Evolutionary conservation across 1,284 basidiomycete genomes (phyloP), one percentile per base, ranked within the genome.

Genomic region (Athelia psychrophila): DNA sequence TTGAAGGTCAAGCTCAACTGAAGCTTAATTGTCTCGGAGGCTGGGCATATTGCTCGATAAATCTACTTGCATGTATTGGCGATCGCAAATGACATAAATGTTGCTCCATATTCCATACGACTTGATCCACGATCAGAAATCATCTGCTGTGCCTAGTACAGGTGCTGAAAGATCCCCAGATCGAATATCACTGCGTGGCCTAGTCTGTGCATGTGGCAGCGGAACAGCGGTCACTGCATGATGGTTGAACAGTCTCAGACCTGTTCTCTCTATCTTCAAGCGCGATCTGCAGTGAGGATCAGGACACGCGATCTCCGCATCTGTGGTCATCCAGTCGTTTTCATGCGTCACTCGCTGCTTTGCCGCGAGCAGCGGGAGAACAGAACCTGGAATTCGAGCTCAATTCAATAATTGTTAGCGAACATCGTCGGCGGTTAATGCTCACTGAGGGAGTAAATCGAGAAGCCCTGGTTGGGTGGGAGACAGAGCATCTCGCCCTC

Each of bases 271-370:
- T 25, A 86, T 82, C 54, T 64, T 75, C 60, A 85, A 58, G n/a
- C 71, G 69, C 2, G 82, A 83, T 30, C 72, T 75, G 63, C 84
- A 86, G 53, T 81, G 66, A 1, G 83, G 83, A 60, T 86, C 83
- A 0, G 83, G 84, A 59, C 83, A 86, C 0, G 81, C 83, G 19
- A 86, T 66, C 55, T 84, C 78, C 1, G 73, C 74, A 56, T 86
- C 84, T 1, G 81, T 82, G 3, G 80, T 69, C 78, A 87, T 85
- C 83, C 84, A 86, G 61, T 86, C 84, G 52, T 80, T 76, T 1
- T 68, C 57, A 48, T 81, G 65, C 1, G 76, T 78, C 19, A 67
- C 65, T 2, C 83, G 73, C 55, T 86, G 83, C 61, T 85, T 86
- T 18, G 83, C 83, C 16, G 83, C 80, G 12, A 86, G 68, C 12